Base-by-base conservation (phyloP, 225 moss, liverwort and hornwort species). In the Marchantia paleacea region DNA sequence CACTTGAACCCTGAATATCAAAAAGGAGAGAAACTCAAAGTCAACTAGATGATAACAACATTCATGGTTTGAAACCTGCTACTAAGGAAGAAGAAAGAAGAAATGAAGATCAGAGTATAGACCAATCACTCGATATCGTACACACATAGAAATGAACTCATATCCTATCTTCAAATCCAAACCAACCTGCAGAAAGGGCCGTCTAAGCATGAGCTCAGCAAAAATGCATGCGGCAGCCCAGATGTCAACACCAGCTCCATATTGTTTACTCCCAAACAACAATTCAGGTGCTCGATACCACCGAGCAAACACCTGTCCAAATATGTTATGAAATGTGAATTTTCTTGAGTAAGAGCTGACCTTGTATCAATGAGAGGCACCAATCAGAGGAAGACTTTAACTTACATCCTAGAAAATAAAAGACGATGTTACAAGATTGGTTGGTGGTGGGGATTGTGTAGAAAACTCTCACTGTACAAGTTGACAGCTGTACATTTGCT, bases 211-310 rank as follows among this genome's bases (percentile, higher is more conserved):
- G 12, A 99, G 95, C 84, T 99, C 99, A 11, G 99, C 99, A 87
- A 99, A 99, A 63, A 99, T 99, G 89, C 99, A 99, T 55, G 92
- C 99, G 48, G 99, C 99, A 58, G 99, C 99, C 99, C 99, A 99
- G 79, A 99, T 83, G 73, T 99, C 99, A 82, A 99, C 99, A 77
- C 92, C 94, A 54, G 99, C 88, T 68, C 99, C 99, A 81, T 99
- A 99, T 75, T 91, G 90, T 80, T 99, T 99, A 79, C 95, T 92
- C 69, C 99, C 99, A 75, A 99, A 99, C 57, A 99, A 83, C 72
- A 99, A 82, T 75, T 99, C 99, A 8, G 99, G 99, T 54, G 99
- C 99, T 81, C 99, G 92, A 82, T 99, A 99, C 99, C 99, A 99
- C 72, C 95, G 87, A 47, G 99, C 99, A 80, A 99, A 99, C 18